phyloP scores from a whole-genome alignment of 1,139 yeast genomes.

The Lodderomyces orthopsilosis region DNA sequence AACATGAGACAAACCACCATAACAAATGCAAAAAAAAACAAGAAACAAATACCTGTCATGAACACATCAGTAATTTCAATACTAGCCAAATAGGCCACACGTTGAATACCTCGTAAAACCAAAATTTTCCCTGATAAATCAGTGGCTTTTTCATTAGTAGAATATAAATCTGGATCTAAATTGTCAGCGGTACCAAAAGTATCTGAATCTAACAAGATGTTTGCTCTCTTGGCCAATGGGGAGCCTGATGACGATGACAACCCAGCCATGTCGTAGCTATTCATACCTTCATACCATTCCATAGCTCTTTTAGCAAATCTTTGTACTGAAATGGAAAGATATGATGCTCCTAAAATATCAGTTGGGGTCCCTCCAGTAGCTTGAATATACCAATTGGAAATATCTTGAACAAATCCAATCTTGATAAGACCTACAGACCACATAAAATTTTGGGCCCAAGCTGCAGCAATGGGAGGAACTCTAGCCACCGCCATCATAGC shows the following conservation, averaged over 20 bases:
- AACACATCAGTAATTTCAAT: slow-evolving; percentile 86
- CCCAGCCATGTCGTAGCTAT: not conserved
- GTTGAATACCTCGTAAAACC: slow-evolving; percentile 84
- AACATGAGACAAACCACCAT: slow-evolving; percentile 62
- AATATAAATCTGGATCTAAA: slow-evolving; percentile 55
- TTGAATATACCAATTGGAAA: slow-evolving; percentile 92
- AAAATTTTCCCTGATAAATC: slow-evolving; percentile 61
- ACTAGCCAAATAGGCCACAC: slow-evolving; percentile 81
- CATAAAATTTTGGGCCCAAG: slow-evolving; percentile 96
- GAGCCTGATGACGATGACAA: not conserved
- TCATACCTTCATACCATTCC: slow-evolving; percentile 2
- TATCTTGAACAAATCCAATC: slow-evolving; percentile 76
- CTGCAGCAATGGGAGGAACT: slow-evolving; percentile 96
- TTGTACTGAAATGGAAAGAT: slow-evolving; percentile 77
- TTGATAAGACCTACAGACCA: slow-evolving; percentile 94
- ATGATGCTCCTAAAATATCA: slow-evolving; percentile 56
- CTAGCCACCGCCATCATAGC: slow-evolving; percentile 94
- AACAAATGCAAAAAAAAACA: slow-evolving; percentile 74
- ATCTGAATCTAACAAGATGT: slow-evolving; percentile 32
- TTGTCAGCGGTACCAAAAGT: slow-evolving; percentile 45
- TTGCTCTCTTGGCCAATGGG: slow-evolving; percentile 10
- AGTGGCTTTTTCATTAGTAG: slow-evolving; percentile 67
- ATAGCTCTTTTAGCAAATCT: slow-evolving; percentile 8
- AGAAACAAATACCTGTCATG: slow-evolving; percentile 81
- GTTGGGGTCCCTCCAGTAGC: slow-evolving; percentile 93